Percentiles rank a stretch among this genome's conserved stretches.
Conservation (phyloP, 805 yeast genomes). For the Sugiyamaella boreocaroliniensis region DNA sequence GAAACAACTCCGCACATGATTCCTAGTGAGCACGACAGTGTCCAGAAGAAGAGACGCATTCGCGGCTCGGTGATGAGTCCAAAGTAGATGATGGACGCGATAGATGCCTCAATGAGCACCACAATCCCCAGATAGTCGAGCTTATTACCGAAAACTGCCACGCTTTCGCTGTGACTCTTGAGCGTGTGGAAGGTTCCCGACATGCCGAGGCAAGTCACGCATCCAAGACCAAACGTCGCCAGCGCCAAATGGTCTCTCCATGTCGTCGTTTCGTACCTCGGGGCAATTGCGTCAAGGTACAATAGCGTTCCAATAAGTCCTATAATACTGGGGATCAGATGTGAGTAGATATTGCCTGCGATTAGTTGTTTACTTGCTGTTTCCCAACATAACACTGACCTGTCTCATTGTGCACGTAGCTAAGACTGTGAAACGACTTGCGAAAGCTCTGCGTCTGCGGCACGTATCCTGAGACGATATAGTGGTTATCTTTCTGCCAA, state of each 20-base stretch:
- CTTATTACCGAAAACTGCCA: constrained; percentile 54
- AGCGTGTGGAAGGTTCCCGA: constrained; percentile 62
- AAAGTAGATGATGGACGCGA: constrained; percentile 44
- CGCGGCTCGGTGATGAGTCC: constrained; percentile 36
- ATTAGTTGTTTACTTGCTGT: not conserved
- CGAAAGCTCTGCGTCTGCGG: constrained; percentile 44
- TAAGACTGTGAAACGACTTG: constrained; percentile 43
- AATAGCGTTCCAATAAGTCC: constrained; percentile 14
- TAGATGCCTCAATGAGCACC: constrained; percentile 57
- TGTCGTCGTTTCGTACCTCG: constrained; percentile 26
- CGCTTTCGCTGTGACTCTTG: constrained; percentile 56
- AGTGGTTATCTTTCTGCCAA: constrained; percentile 74
- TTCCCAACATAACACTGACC: constrained; percentile 17
- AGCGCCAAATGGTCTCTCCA: constrained; percentile 46
- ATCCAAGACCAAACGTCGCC: constrained; percentile 50
- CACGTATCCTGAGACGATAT: constrained; percentile 58
- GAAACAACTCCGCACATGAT: constrained; percentile 56
- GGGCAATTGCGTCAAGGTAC: constrained; percentile 16
- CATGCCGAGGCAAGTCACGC: constrained; percentile 51
- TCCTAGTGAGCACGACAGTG: constrained; percentile 48
- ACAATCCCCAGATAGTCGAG: constrained; percentile 74
- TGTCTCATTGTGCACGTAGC: constrained; percentile 61
- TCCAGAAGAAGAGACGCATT: constrained; percentile 26
- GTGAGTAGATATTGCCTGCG: constrained; percentile 55
- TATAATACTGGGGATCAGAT: constrained; percentile 38